These are phyloP conservation scores for Trifolium fragiferum DNA, from an alignment of 306 rosid species.

Conservation along the genomic window DNA sequence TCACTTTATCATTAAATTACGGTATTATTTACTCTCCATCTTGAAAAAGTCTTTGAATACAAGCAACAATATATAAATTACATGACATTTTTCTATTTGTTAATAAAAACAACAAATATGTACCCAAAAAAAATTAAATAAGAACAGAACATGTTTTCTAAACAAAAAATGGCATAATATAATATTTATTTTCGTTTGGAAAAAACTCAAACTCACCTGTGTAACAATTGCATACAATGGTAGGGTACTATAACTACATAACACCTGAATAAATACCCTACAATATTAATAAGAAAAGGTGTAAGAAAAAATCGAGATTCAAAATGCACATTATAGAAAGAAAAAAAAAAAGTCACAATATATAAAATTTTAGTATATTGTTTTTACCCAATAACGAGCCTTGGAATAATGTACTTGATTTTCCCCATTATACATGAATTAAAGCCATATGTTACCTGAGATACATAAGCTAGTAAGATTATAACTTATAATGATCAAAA, in stretches of 20 bases:
- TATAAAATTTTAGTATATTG: neutral
- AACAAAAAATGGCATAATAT: too few relatives aligned
- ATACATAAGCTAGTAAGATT: constrained; percentile 3
- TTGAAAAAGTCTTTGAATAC: too few relatives aligned
- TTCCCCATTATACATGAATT: constrained; percentile 91
- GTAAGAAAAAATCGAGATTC: neutral
- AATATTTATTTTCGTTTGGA: too few relatives aligned
- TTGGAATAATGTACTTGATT: constrained; percentile 61
- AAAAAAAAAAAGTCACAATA: too few relatives aligned
- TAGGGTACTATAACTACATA: constrained; percentile 86
- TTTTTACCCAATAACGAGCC: constrained; percentile 82
- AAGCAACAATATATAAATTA: too few relatives aligned
- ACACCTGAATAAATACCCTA: constrained; percentile 73
- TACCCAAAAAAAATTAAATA: too few relatives aligned
- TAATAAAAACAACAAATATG: too few relatives aligned
- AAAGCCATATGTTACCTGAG: constrained; percentile 70
- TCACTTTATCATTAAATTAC: too few relatives aligned
- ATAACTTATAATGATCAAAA: neutral
- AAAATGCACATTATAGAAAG: neutral
- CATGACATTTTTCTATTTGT: too few relatives aligned
- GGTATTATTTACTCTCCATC: too few relatives aligned
- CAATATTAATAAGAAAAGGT: constrained; percentile 6
- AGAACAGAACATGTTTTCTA: too few relatives aligned
- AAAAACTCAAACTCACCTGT: constrained; percentile 60
- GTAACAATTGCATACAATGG: constrained; percentile 86